Evolutionary conservation across 805 yeast species (phyloP).

Genomic region (Yamadazyma nakazawae): DNA sequence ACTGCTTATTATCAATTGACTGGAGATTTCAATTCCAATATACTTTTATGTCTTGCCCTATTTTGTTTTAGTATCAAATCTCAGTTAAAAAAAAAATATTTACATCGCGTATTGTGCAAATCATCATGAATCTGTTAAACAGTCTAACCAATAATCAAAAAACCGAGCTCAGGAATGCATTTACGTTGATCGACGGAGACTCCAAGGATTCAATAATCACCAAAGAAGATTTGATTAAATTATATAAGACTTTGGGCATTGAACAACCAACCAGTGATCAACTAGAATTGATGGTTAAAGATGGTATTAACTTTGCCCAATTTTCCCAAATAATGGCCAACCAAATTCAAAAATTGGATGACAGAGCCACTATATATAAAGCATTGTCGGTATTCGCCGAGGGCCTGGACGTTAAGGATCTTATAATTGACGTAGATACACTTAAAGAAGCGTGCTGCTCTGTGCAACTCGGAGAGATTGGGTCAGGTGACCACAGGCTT

Average conservation of each 20-base stretch:
- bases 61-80: too few species aligned
- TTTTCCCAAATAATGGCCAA: constrained; percentile 62
- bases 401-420: constrained; percentile 23
- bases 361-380: constrained; percentile 46
- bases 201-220: constrained; percentile 65
- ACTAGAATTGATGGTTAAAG: constrained; percentile 48
- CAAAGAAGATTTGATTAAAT: constrained; percentile 49
- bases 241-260: constrained; percentile 53
- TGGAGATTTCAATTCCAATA: neutral
- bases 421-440: constrained; percentile 46
- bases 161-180: constrained; percentile 65
- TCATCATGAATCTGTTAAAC: constrained; percentile 5
- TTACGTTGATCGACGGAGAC: constrained; percentile 77
- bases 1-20: neutral
- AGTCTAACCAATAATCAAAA: constrained; percentile 59
- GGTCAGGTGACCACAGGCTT: constrained; percentile 45
- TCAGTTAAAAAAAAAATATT: too few species aligned
- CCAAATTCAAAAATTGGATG: constrained; percentile 50
- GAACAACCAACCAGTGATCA: constrained; percentile 40
- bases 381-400: constrained; percentile 58
- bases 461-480: constrained; percentile 44
- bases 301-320: constrained; percentile 55
- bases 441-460: constrained; percentile 47
- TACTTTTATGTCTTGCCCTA: too few species aligned
- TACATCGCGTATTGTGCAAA: neutral